A percentile compares a stretch with the other conserved stretches of the same genome.
phyloP scores from a whole-genome alignment of 2,329 filamentous ascomycete genomes.

The Trichoderma aggressivum region DNA sequence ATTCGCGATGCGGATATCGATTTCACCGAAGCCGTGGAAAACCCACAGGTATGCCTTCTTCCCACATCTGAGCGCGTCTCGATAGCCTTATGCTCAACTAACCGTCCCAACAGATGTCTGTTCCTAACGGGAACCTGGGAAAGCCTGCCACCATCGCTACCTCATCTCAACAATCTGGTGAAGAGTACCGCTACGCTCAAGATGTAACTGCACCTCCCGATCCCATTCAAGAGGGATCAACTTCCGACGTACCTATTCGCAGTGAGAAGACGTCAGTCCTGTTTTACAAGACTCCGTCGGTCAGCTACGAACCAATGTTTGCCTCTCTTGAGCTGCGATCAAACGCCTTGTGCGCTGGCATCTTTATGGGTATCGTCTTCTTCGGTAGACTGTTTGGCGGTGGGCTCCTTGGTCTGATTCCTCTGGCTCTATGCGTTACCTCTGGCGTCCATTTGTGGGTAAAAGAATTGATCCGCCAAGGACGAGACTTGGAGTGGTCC shows the following conservation, averaged over 20 bases:
- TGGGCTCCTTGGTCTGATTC: slow-evolving; percentile 70
- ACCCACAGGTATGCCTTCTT: slow-evolving; percentile 57
- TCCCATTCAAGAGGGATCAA: slow-evolving; percentile 74
- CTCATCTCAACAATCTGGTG: slow-evolving; percentile 64
- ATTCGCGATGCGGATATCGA: slow-evolving; percentile 78
- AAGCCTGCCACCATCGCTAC: slow-evolving; percentile 72
- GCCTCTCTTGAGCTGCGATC: slow-evolving; percentile 69
- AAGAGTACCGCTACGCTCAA: slow-evolving; percentile 80
- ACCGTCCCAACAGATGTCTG: slow-evolving; percentile 55
- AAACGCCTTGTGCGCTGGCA: slow-evolving; percentile 64
- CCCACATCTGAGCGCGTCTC: neutral
- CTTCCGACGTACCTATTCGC: slow-evolving; percentile 90
- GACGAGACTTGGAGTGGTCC: slow-evolving; percentile 81
- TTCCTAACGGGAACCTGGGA: slow-evolving; percentile 85
- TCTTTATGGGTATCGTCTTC: slow-evolving; percentile 71
- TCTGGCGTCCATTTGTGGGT: slow-evolving; percentile 86
- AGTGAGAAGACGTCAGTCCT: slow-evolving; percentile 96
- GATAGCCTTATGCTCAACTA: neutral
- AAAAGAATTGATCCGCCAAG: slow-evolving; percentile 79
- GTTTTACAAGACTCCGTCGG: slow-evolving; percentile 88
- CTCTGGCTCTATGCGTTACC: slow-evolving; percentile 66
- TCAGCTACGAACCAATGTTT: slow-evolving; percentile 89
- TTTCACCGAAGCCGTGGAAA: slow-evolving; percentile 64
- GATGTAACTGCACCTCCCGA: slow-evolving; percentile 90
- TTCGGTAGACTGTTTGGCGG: slow-evolving; percentile 79